phyloP scores from a whole-genome alignment of 2,329 filamentous ascomycete species.

The Trichoderma gracile region DNA sequence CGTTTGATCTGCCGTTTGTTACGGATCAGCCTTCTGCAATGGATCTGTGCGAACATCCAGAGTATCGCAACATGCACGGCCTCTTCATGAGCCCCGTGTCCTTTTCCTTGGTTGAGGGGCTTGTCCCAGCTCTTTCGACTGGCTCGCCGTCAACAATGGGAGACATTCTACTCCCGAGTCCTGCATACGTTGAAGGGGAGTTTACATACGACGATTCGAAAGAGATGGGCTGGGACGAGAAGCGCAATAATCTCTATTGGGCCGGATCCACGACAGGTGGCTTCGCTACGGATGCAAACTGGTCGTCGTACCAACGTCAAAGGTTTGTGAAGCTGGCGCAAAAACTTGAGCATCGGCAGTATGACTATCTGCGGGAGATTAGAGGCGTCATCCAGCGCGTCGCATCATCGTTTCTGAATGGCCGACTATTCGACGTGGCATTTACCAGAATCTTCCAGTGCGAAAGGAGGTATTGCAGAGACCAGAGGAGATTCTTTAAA shows the following conservation, averaged over 20 bases:
- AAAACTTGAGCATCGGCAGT: slow-evolving; percentile 31
- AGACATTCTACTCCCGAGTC: slow-evolving; percentile 55
- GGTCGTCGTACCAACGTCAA: slow-evolving; percentile 51
- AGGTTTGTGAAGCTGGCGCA: slow-evolving; percentile 45
- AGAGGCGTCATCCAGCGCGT: slow-evolving; percentile 28
- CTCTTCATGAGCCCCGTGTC: slow-evolving; percentile 47
- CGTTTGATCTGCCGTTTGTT: slow-evolving; percentile 42
- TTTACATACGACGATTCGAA: slow-evolving; percentile 44
- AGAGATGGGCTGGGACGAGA: slow-evolving; percentile 52
- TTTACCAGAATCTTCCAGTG: slow-evolving; percentile 53
- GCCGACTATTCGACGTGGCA: slow-evolving; percentile 45
- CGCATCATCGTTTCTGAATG: slow-evolving; percentile 39
- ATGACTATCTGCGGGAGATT: slow-evolving; percentile 39
- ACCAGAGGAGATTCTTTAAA: slow-evolving; percentile 38
- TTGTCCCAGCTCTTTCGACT: slow-evolving; percentile 50
- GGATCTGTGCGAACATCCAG: slow-evolving; percentile 48
- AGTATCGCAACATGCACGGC: slow-evolving; percentile 48
- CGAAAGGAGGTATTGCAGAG: slow-evolving; percentile 38
- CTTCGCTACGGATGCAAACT: slow-evolving; percentile 38
- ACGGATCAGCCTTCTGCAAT: slow-evolving; percentile 32
- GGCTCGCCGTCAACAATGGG: slow-evolving; percentile 49
- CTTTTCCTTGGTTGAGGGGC: slow-evolving; percentile 42
- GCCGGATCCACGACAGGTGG: slow-evolving; percentile 57
- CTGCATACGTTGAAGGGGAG: slow-evolving; percentile 48
- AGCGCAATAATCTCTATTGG: slow-evolving; percentile 57